Conservation (phyloP, 2,329 filamentous ascomycete genomes). For the Ceratocystis eucalypticola region DNA sequence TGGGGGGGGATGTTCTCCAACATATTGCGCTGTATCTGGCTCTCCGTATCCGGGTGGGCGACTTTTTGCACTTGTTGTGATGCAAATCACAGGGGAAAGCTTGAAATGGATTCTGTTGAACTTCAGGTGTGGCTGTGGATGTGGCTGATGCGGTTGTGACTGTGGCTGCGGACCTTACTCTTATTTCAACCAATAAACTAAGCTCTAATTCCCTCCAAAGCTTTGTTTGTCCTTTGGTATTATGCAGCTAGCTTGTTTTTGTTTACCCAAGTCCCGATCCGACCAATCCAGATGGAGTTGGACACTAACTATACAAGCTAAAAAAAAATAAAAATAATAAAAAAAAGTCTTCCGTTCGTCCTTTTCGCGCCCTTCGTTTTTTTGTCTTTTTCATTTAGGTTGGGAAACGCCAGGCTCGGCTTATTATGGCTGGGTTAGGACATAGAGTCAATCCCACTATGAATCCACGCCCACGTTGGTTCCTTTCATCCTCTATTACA, state of each 20-base stretch:
- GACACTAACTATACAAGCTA: not conserved
- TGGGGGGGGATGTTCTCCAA: not conserved
- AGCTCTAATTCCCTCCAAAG: not conserved
- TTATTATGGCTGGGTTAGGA: not conserved
- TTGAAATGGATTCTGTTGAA: not conserved
- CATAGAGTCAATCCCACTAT: not conserved
- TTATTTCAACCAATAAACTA: not conserved
- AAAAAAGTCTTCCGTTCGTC: conserved; percentile 1
- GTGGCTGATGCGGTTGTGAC: not conserved
- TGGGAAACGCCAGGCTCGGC: not conserved
- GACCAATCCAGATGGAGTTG: not conserved
- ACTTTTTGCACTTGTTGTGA: not conserved
- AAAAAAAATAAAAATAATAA: not conserved
- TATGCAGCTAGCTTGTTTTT: not conserved
- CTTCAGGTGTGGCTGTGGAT: not conserved
- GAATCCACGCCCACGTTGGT: not conserved
- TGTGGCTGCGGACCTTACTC: not conserved
- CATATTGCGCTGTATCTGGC: not conserved
- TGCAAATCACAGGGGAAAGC: not conserved
- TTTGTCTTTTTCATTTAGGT: not conserved
- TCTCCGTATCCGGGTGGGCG: conserved; percentile 1
- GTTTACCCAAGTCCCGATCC: not conserved
- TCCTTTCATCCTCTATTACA: not conserved
- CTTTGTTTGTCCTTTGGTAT: no score
- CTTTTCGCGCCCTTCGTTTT: not conserved